Evolutionary conservation across 2,329 filamentous ascomycete species (phyloP).

Genomic region (Alternaria tenuissima): DNA sequence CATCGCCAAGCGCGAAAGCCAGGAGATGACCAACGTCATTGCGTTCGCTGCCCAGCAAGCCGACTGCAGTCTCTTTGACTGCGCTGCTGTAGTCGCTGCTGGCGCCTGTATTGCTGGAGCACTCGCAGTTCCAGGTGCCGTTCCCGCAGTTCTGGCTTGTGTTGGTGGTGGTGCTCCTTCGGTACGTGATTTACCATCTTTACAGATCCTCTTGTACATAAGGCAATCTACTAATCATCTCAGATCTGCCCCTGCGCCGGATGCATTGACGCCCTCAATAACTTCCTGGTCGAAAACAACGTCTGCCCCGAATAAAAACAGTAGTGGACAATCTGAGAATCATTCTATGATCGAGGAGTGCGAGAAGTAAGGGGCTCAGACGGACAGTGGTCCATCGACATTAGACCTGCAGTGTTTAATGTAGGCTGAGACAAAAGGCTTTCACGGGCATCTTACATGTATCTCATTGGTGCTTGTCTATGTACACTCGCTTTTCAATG

Average conservation of each 20-base stretch:
- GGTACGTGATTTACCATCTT: slow-evolving; percentile 2
- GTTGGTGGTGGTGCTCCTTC: slow-evolving; percentile 10
- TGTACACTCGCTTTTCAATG: slow-evolving; percentile 1
- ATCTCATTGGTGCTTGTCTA: slow-evolving; percentile 9
- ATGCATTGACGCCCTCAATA: slow-evolving; percentile 12
- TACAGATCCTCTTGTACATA: not conserved
- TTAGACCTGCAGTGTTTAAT: not conserved
- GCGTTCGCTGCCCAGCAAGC: slow-evolving; percentile 13
- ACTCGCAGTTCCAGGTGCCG: slow-evolving; percentile 10
- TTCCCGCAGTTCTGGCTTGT: slow-evolving; percentile 7
- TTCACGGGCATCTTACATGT: not conserved
- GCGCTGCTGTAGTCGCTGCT: slow-evolving; percentile 13
- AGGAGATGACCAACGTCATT: slow-evolving; percentile 15
- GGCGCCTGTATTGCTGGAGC: slow-evolving; percentile 12
- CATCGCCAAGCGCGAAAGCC: slow-evolving; percentile 12
- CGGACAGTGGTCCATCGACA: not conserved
- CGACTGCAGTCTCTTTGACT: slow-evolving; percentile 15
- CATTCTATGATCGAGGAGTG: not conserved
- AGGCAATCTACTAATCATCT: not conserved
- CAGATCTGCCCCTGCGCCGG: slow-evolving; percentile 15
- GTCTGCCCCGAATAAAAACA: slow-evolving; percentile 4
- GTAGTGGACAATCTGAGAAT: not conserved
- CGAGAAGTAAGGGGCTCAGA: not conserved
- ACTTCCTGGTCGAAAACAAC: slow-evolving; percentile 16
- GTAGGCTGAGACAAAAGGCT: not conserved